Conservation (phyloP, 306 rosid species). For the Cyclanthera cordifolia region DNA sequence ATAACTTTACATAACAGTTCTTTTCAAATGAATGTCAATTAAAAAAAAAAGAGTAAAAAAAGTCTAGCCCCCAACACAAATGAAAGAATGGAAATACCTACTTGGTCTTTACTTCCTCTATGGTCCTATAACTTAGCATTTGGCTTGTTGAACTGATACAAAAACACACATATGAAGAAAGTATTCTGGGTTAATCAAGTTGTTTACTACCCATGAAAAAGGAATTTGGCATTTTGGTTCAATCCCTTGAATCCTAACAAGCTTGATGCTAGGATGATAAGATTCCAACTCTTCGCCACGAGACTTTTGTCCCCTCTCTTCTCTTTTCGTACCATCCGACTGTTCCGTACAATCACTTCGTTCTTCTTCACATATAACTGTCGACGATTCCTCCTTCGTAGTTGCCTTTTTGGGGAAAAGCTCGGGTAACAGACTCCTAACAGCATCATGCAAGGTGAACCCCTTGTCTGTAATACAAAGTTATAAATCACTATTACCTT, state of each 20-base stretch:
- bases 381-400: constrained; percentile 17
- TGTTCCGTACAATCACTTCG: constrained; percentile 24
- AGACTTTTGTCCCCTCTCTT: constrained; percentile 28
- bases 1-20: constrained; percentile 5
- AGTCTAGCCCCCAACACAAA: not conserved
- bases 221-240: constrained; percentile 79
- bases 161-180: constrained; percentile 75
- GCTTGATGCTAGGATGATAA: constrained; percentile 34
- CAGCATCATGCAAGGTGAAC: constrained; percentile 61
- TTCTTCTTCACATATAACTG: constrained; percentile 17
- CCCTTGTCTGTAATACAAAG: constrained; percentile 5
- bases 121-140: constrained; percentile 7
- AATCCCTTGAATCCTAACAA: constrained; percentile 91
- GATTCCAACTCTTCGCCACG: constrained; percentile 20
- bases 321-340: constrained; percentile 18
- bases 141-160: constrained; percentile 42
- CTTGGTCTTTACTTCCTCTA: not conserved
- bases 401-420: constrained; percentile 28
- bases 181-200: constrained; percentile 73
- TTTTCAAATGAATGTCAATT: constrained; percentile 3
- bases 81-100: constrained; percentile 7
- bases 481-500: not conserved
- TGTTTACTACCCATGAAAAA: constrained; percentile 76
- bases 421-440: constrained; percentile 63
- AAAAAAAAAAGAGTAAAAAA: not conserved